Percentiles rank a stretch among this genome's conserved stretches.
Evolutionary conservation across 208 protist genomes (phyloP).

Genomic region (Leptomonas pyrrhocoris): DNA sequence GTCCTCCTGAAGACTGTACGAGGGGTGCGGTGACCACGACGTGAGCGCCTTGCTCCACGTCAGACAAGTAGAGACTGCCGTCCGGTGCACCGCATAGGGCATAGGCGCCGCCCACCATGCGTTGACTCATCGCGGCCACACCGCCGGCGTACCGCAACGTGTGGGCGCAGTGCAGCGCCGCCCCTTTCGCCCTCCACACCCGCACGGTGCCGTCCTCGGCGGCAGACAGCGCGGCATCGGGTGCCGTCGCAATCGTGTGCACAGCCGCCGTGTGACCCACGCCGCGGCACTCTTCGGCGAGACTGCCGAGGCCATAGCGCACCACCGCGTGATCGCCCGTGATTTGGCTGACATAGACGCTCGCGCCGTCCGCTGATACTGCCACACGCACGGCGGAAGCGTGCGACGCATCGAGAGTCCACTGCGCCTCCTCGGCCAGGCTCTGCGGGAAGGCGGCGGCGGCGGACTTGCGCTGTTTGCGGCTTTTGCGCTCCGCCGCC

Average conservation of each 20-base stretch:
- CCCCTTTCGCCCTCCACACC: constrained; percentile 90
- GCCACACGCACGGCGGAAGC: constrained; percentile 25
- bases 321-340: constrained; percentile 41
- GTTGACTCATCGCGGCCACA: constrained; percentile 37
- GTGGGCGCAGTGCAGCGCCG: constrained; percentile 37
- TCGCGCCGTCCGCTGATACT: constrained; percentile 10
- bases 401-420: constrained; percentile 7
- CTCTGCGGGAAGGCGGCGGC: not conserved
- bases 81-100: constrained; percentile 34
- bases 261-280: constrained; percentile 64
- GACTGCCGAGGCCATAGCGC: constrained; percentile 39
- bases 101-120: constrained; percentile 39
- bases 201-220: constrained; percentile 98
- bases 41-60: constrained; percentile 42
- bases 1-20: constrained; percentile 20
- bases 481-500: constrained; percentile 41
- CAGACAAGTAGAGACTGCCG: constrained; percentile 37
- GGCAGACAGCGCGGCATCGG: constrained; percentile 73
- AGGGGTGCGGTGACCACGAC: constrained; percentile 33
- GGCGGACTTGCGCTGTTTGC: constrained; percentile 38
- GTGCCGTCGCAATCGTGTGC: constrained; percentile 38
- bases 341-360: constrained; percentile 29
- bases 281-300: constrained; percentile 33
- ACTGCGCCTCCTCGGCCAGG: constrained; percentile 16
- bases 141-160: constrained; percentile 56